Base-by-base conservation (phyloP, 768 basidiomycete genomes). In the Pleurotus platypus region DNA sequence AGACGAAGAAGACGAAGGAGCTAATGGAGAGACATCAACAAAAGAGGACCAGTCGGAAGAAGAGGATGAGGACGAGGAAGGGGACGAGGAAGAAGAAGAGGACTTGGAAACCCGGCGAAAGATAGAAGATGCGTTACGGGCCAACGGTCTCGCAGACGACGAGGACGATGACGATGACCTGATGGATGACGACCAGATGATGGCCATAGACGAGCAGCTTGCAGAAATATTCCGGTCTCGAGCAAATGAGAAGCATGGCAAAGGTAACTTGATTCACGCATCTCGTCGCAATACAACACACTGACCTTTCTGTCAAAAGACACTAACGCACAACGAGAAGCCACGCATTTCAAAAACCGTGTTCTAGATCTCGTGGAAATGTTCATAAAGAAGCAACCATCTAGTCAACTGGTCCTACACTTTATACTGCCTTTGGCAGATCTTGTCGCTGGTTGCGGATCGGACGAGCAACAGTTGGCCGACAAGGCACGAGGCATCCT, bases 171-270 rank as follows among this genome's bases (percentile, higher is more conserved):
- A 84, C 12, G 85, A 86, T 59, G 89, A 90, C 48, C 73, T 87
- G 26, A 88, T 96, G 87, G 90, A 97, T 67, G 96, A 99, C 66
- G 95, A 98, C 22, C 92, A 97, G 72, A 99, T 99, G 96, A 86
- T 98, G 79, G 90, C 89, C 35, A 84, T 98, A 24, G 96, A 99
- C 66, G 90, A 91, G 49, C 89, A 96, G 66, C 83, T 99, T 5
- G 92, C 91, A 3, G 83, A 87, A 51, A 86, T 94, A 27, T 96
- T 99, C 81, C 81, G 82, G 58, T 78, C 85, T 27, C 83, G 85
- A 58, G 74, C 80, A 20, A 76, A 78, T 56, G 85, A 81, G 55
- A 82, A 78, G 68, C 86, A 83, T 38, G 80, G 78, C 54, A 91
- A 88, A 78, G 84, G 92, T 90, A 43, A n/a, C 8, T 22, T 54